Percentiles rank a stretch among this genome's conserved stretches.
Conservation (phyloP, 768 basidiomycete species). For the Auriscalpium microsporum region DNA sequence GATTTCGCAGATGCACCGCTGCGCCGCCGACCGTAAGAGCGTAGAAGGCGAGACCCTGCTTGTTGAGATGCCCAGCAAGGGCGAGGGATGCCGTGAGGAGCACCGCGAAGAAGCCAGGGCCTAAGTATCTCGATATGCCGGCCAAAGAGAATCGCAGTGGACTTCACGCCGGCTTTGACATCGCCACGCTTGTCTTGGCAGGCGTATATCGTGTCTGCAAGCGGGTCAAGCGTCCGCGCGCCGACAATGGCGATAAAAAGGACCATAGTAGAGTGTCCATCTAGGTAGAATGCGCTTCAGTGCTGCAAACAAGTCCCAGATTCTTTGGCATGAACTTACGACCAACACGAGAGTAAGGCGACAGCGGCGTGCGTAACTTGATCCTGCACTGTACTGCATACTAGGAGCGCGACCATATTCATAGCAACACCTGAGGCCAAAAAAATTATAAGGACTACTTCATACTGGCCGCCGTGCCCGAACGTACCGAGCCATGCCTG, state of each 20-base stretch:
- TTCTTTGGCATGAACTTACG: neutral
- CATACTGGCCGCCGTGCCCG: neutral
- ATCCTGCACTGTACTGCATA: neutral
- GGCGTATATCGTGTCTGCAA: slow-evolving; percentile 54
- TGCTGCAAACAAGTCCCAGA: neutral
- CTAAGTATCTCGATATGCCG: slow-evolving; percentile 30
- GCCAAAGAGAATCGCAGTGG: slow-evolving; percentile 55
- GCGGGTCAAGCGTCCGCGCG: too few species aligned
- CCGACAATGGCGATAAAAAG: neutral
- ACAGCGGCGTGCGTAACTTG: neutral
- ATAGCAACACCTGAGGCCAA: neutral
- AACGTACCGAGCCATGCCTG: slow-evolving; percentile 1
- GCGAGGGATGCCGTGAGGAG: slow-evolving; percentile 19
- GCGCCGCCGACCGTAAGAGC: slow-evolving; percentile 2
- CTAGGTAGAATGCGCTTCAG: neutral
- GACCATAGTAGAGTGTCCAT: neutral
- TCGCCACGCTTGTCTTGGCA: slow-evolving; percentile 57
- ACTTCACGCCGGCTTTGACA: slow-evolving; percentile 48
- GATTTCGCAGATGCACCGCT: neutral
- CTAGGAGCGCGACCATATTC: neutral
- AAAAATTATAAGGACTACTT: neutral
- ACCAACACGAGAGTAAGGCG: neutral
- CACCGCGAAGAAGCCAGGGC: slow-evolving; percentile 34
- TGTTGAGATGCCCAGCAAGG: slow-evolving; percentile 22
- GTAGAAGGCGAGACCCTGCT: slow-evolving; percentile 13